Evolutionary conservation across 2,329 filamentous ascomycete genomes (phyloP), one percentile per base, ranked within the genome.

Genomic region (Cercospora sesami): DNA sequence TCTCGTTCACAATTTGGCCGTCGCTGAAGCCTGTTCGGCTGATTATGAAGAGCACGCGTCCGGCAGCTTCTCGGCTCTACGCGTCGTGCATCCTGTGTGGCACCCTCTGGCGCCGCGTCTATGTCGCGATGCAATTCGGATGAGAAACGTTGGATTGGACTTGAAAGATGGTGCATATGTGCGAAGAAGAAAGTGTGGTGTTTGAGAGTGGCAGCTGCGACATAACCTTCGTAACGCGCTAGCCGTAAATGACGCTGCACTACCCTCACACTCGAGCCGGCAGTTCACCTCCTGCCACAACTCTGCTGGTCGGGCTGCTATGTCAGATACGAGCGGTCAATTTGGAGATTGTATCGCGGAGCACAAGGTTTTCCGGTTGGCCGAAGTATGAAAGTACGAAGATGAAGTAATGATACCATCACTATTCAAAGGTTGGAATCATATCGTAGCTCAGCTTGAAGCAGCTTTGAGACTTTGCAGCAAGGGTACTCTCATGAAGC

Each of bases 381-480:
- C 6, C 16, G 14, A 39, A 39, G 36, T 5, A 7, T 39, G 36
- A 39, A 4, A 39, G 14, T 39, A 39, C 16, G 14, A n/a, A 28
- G 23, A 53, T 26, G 48, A 16, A 28, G 23, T 16, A 53, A 53
- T 53, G 12, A 53, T 28, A 16, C 14, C 48, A 53, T 26, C 23
- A 53, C 14, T 53, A 28, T 28, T 14, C 23, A 16, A 28, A 5
- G 9, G 48, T 16, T 5, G n/a, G 16, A 59, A 33, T n/a, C 55
- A 58, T 5, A 33, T 59, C 55, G 31, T 36, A 59, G 30, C 55
- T 59, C 55, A 59, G 31, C 55, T 33, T 21, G 28, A 31, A 59
- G 55, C 55, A 59, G 55, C 55, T 59, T 59, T 59, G 55, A 59
- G 55, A 59, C 55, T 59, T 36, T 31, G 10, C 30, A 59, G 28